Evolutionary conservation across 306 rosid species (phyloP), one percentile per base, ranked within the genome.

Genomic region (Quercus cerris): DNA sequence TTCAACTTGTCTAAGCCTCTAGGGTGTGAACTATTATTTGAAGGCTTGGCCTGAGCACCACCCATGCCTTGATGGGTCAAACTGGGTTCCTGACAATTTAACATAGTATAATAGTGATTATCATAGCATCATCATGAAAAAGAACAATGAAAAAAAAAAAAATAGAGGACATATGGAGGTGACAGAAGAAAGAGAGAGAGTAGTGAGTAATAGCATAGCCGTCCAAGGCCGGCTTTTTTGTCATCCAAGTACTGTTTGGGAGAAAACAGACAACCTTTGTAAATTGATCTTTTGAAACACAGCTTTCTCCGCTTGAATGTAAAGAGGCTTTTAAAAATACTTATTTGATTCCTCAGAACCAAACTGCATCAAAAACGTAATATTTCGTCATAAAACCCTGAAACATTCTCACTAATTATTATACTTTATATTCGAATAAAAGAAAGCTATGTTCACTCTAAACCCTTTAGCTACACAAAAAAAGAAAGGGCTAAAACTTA

Each of bases 211-310:
- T 70, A 82, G 64, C 6, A 57, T 56, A 3, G 89, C 93, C 92
- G 93, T 61, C 93, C 89, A 88, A 82, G 91, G 98, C 81, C 94
- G 92, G 97, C 97, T 84, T 55, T 44, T 79, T 82, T 81, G 86
- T 89, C 85, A 79, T 78, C 64, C 20, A 7, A 38, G 11, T 52
- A 44, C 58, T 17, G 80, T 12, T 70, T 25, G 84, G 33, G 44
- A 86, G 58, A 78, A 82, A 49, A 64, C 27, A 59, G 57, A 56
- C 58, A 59, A 4, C 67, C 3, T 75, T 78, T 73, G 51, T 79
- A 46, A 11, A 46, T 66, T 57, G n/a, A 63, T 25, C 13, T 56
- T 69, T 54, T 52, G 54, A 66, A 38, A 54, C 44, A 31, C 9
- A 75, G 89, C 83, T 84, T 86, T 86, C 83, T 85, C 87, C 90